Percentiles rank a stretch among this genome's conserved stretches.
phyloP scores from a whole-genome alignment of 768 basidiomycete genomes.

The Leucocoprinus birnbaumii region DNA sequence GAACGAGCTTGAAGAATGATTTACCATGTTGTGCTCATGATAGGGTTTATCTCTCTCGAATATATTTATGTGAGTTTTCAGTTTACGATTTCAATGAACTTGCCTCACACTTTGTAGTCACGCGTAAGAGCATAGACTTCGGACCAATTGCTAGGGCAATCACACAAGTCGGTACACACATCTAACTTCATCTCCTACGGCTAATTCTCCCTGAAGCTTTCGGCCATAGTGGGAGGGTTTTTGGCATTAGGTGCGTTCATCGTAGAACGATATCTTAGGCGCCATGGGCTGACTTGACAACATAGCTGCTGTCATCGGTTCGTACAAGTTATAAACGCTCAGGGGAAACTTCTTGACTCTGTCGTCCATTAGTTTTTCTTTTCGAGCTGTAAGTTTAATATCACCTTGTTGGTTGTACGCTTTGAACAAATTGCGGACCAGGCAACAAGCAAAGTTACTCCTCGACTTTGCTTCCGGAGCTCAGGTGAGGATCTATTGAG shows the following conservation, averaged over 20 bases:
- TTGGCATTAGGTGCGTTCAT: conserved; percentile 1
- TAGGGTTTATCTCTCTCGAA: conserved; percentile 8
- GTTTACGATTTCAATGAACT: neutral
- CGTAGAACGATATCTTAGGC: neutral
- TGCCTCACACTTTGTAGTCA: neutral
- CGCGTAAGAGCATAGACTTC: neutral
- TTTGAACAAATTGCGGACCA: neutral
- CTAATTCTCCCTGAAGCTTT: neutral
- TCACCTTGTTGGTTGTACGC: neutral
- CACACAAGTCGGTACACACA: neutral
- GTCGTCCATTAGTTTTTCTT: neutral
- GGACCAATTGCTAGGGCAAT: neutral
- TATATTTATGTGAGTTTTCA: conserved; percentile 10
- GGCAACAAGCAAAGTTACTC: conserved; percentile 1
- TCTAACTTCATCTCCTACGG: neutral
- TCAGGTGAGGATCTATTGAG: neutral
- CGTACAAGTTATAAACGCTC: neutral
- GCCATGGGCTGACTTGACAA: neutral
- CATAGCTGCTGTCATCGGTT: conserved; percentile 9
- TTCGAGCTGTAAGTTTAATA: conserved; percentile 1
- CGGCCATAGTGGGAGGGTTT: neutral
- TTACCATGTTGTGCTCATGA: too few relatives aligned
- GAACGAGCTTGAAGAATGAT: neutral
- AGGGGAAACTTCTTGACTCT: neutral
- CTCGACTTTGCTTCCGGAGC: conserved; percentile 5